Base-by-base conservation (phyloP, 1,284 basidiomycete genomes). In the Apiotrichum laibachii region DNA sequence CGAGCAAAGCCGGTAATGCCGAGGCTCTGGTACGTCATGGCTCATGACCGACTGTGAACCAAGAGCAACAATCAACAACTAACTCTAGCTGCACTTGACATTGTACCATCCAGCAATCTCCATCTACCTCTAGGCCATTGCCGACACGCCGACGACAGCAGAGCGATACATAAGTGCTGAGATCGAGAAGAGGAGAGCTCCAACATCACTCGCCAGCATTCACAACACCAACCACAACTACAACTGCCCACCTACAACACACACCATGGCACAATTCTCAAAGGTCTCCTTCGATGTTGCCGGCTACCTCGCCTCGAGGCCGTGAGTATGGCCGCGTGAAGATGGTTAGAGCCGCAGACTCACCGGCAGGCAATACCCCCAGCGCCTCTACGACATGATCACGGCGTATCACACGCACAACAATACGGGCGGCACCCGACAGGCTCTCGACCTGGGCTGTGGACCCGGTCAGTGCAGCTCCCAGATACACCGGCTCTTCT, bases 371-470 rank as follows among this genome's bases (percentile, higher is more conserved):
- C 37, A 72, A 71, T 75, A 72, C 47, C 69, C 72, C 0, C 35
- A 50, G 4, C 53, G 55, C 13, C 55, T 72, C 8, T 73, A 68
- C 59, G 64, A 70, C 15, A 50, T 66, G 21, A 67, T 76, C 22
- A 22, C 46, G 7, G 58, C 59, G 1, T 69, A 70, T 53, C 75
- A 74, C 55, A 47, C 53, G 3, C 33, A 31, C n/a, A 21, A 51
- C 39, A 51, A 51, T 22, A 42, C 50, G 12, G 40, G 40, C 10
- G 4, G 26, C 15, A 13, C 31, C 8, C 22, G 9, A 59, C 61
- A 67, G 6, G 76, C 74, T 0, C 79, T 90, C 0, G 90, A 92
- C 69, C 73, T 92, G 1, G 90, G 90, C 2, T 92, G 90, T 75
- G 90, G 90, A 35, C 90, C 89, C 9, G 89, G 89, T 86, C 61